These are phyloP conservation scores for Astrothelium macrocarpum DNA, from an alignment of 495 filamentous ascomycete genomes.

Conservation along the genomic window DNA sequence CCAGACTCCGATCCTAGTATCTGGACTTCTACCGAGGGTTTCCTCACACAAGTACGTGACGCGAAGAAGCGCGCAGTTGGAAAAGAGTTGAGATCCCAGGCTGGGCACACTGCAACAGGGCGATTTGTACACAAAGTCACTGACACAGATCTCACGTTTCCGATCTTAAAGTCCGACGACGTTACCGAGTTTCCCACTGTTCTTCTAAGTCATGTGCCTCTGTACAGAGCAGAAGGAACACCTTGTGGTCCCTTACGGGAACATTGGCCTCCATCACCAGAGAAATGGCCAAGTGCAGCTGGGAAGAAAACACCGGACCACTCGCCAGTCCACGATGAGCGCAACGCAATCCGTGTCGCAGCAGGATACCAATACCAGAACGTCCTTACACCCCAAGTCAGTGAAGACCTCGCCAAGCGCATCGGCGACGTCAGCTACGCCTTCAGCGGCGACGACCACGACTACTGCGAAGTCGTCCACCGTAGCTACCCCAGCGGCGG, in stretches of 20 bases:
- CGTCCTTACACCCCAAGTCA: conserved; percentile 66
- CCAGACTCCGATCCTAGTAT: conserved; percentile 41
- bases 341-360: conserved; percentile 63
- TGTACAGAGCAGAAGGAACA: conserved; percentile 67
- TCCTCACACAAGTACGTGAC: conserved; percentile 53
- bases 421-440: conserved; percentile 68
- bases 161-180: conserved; percentile 15
- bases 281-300: not conserved
- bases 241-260: conserved; percentile 89
- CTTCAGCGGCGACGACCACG: conserved; percentile 96
- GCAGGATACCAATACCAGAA: conserved; percentile 95
- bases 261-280: conserved; percentile 58
- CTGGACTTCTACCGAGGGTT: conserved; percentile 67
- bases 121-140: conserved; percentile 25
- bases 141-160: conserved; percentile 14
- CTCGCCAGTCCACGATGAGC: conserved; percentile 79
- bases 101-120: conserved; percentile 25
- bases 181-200: conserved; percentile 62
- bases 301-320: conserved; percentile 44
- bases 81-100: conserved; percentile 44
- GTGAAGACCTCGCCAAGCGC: conserved; percentile 57
- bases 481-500: conserved; percentile 42
- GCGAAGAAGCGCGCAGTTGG: conserved; percentile 41
- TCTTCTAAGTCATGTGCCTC: conserved; percentile 78
- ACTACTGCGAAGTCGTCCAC: conserved; percentile 88